Percentiles rank a stretch among this genome's conserved stretches.
Conservation (phyloP, 1,284 basidiomycete genomes). For the Bjerkandera adusta region DNA sequence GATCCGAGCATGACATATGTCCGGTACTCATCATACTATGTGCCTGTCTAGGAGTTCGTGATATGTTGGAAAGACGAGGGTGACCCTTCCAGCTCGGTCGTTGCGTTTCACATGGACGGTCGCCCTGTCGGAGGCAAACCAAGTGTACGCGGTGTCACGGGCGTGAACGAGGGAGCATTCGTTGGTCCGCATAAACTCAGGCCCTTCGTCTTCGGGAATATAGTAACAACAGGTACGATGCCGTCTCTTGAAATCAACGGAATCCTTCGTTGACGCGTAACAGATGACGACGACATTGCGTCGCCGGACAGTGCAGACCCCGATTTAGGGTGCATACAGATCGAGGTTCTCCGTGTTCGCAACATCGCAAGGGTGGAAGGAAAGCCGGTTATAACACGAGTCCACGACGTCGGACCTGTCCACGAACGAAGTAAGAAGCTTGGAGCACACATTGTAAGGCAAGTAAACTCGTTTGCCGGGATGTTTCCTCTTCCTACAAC, state of each 20-base stretch:
- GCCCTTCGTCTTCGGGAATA: slow-evolving; percentile 7
- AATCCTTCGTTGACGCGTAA: not conserved
- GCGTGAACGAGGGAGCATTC: slow-evolving; percentile 3
- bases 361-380: too few relatives aligned
- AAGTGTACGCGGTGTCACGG: not conserved
- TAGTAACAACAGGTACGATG: slow-evolving; percentile 6
- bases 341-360: slow-evolving; percentile 5
- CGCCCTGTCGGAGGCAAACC: slow-evolving; percentile 8
- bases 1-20: not conserved
- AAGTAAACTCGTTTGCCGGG: not conserved
- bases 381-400: not conserved
- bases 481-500: not conserved
- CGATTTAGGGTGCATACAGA: slow-evolving; percentile 10
- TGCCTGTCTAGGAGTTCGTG: slow-evolving; percentile 6
- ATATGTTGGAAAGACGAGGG: slow-evolving; percentile 7
- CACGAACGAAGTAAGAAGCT: slow-evolving; percentile 15
- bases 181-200: not conserved
- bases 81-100: not conserved
- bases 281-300: slow-evolving; percentile 12
- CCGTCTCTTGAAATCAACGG: not conserved
- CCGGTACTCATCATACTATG: not conserved
- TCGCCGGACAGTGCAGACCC: slow-evolving; percentile 2
- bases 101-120: slow-evolving; percentile 14
- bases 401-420: slow-evolving; percentile 7
- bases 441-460: slow-evolving; percentile 9